Percentiles rank a stretch among this genome's conserved stretches.
Evolutionary conservation across 2,329 filamentous ascomycete genomes (phyloP).

Genomic region (Coleophoma crateriformis): DNA sequence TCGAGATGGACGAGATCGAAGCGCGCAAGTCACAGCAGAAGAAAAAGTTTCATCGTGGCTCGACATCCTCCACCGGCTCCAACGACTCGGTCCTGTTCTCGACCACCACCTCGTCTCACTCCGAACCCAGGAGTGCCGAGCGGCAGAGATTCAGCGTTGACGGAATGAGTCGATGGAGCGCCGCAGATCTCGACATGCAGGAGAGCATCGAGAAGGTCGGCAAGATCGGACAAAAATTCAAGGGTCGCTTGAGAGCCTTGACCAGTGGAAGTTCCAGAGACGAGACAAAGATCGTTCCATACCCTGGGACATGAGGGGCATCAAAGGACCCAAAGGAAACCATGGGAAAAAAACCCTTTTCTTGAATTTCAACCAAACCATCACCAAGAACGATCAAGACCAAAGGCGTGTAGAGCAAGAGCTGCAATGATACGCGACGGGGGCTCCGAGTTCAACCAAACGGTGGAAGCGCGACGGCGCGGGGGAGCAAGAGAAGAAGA

Average conservation of each 20-base stretch:
- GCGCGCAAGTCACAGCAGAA: neutral
- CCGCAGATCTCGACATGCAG: neutral
- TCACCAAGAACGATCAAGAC: neutral
- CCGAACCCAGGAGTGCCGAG: neutral
- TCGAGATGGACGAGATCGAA: conserved; percentile 9
- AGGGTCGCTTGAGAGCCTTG: conserved; percentile 15
- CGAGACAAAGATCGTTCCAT: neutral
- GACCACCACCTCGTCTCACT: neutral
- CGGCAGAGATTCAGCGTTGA: neutral
- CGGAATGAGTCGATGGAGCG: neutral
- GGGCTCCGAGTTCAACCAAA: too few relatives aligned
- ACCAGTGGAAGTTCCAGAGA: conserved; percentile 6
- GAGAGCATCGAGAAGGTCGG: conserved; percentile 2
- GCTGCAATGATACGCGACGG: neutral
- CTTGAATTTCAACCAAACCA: neutral
- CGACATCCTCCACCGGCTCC: neutral
- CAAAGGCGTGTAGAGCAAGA: neutral
- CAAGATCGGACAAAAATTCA: conserved; percentile 11
- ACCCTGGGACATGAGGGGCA: neutral
- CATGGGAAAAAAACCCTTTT: neutral
- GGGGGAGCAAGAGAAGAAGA: too few relatives aligned
- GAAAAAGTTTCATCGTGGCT: neutral
- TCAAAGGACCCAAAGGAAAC: neutral
- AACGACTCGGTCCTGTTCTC: too few relatives aligned
- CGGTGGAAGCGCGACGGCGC: too few relatives aligned